Evolutionary conservation across 306 rosid species (phyloP), one percentile per base, ranked within the genome.

Genomic region (Prunus kanzakura): DNA sequence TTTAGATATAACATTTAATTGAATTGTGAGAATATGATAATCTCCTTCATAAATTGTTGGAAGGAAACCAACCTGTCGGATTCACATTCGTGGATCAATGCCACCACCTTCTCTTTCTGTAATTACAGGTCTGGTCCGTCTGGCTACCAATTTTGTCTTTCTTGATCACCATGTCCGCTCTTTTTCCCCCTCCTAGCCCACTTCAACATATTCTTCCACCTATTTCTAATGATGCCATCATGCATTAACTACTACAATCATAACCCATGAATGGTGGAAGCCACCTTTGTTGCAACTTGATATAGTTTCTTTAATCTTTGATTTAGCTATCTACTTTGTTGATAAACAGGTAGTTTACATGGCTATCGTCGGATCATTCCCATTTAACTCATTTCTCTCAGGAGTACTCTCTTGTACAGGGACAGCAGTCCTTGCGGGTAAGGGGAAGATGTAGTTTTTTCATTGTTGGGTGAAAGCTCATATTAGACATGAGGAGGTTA

Each of bases 351-450:
- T 93, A 50, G 91, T 79, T 65, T 93, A 91, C 87, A 86, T 93
- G 89, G 92, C 91, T 46, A 57, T 89, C 32, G 96, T 93, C 41
- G 98, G 98, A 72, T 87, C 96, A 11, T 93, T 93, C 80, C 98
- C 98, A n/a, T 93, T 93, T 77, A 93, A 93, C 85, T 86, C 98
- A 46, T 93, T 93, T 71, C 93, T 93, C 55, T 93, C 98, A 0
- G 96, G 96, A 55, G 88, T 93, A 25, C 97, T 93, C 73, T 93
- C 98, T 77, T 89, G 93, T 41, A 62, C 84, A 1, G 98, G 98
- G 74, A 93, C 98, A 20, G 96, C 97, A 50, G 98, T 93, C 77
- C 87, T 93, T 79, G 98, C 98, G 70, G 97, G 98, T 93, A 88
- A 89, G 92, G 64, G 23, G 61, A 68, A 69, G 61, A 43, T 55